Evolutionary conservation across 306 rosid genomes (phyloP), one percentile per base, ranked within the genome.

Genomic region (Dryas drummondii): DNA sequence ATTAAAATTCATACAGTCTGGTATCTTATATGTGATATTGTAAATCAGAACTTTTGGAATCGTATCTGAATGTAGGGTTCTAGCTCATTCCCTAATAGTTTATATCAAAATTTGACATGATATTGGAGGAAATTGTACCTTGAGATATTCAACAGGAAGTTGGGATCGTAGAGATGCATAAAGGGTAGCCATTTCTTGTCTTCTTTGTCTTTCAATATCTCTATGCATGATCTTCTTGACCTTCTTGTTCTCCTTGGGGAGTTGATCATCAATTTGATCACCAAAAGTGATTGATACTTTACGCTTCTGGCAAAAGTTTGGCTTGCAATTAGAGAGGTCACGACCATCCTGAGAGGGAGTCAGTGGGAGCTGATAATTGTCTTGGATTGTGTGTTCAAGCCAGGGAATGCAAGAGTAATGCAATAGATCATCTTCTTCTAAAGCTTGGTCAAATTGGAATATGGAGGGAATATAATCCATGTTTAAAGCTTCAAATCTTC

Each of bases 161-260:
- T 55, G 77, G 0, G 85, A 71, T 37, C 83, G 78, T 9, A 87
- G 72, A 68, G 82, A 63, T 27, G 85, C 46, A 45, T 87, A 59
- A 6, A 82, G 91, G 55, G 67, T n/a, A 12, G 87, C 67, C 88
- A 80, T 87, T 68, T 87, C 85, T 75, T 71, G 88, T 57, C 91
- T 80, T 72, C 91, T 72, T 65, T 82, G 87, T 2, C 87, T 76
- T 68, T 87, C 91, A 60, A 80, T 45, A 19, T 84, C 82, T 77
- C 87, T 84, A 13, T 82, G 88, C 7, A 63, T 55, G 8, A 80
- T 55, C 80, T 82, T 87, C 76, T 56, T 81, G 78, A 65, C 69
- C 52, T 85, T 84, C 9, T 65, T 75, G 9, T 32, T 63, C 22
- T 62, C 80, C 26, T 42, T n/a, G 15, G 64, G 76, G 66, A 46